Evolutionary conservation across 2,329 filamentous ascomycete genomes (phyloP).

Genomic region (Colletotrichum zoysiae): DNA sequence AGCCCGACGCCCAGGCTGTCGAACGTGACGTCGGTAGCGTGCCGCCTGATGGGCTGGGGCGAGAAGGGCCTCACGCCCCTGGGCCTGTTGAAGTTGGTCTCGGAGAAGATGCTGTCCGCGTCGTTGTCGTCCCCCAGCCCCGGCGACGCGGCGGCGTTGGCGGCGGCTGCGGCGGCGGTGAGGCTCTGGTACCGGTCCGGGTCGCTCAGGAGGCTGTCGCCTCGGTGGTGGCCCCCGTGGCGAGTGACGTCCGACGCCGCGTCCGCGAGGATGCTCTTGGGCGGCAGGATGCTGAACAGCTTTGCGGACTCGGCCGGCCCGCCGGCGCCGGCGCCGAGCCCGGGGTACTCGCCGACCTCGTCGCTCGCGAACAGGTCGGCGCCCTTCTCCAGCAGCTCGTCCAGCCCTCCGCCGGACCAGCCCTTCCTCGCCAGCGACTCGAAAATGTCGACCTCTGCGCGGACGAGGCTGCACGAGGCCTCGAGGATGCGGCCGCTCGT

Average conservation of each 20-base stretch:
- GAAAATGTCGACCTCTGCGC: constrained; percentile 78
- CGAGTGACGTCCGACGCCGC: constrained; percentile 55
- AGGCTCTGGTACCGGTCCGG: constrained; percentile 70
- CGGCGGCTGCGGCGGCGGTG: constrained; percentile 60
- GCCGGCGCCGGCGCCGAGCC: constrained; percentile 49
- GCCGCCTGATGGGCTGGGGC: constrained; percentile 63
- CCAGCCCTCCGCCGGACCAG: constrained; percentile 75
- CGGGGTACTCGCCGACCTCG: constrained; percentile 46
- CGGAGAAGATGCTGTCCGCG: constrained; percentile 64
- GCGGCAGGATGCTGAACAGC: constrained; percentile 74
- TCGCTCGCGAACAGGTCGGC: constrained; percentile 69
- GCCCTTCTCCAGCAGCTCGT: constrained; percentile 74
- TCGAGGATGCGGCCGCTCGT: constrained; percentile 73
- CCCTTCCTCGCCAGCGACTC: constrained; percentile 75
- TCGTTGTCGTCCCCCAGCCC: constrained; percentile 43
- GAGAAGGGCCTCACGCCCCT: constrained; percentile 71
- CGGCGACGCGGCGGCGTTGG: constrained; percentile 47
- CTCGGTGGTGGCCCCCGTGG: constrained; percentile 55
- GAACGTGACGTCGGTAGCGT: constrained; percentile 56
- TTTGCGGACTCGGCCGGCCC: constrained; percentile 55
- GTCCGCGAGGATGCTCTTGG: constrained; percentile 73
- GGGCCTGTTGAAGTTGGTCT: constrained; percentile 64
- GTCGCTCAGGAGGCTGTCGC: constrained; percentile 68
- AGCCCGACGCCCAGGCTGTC: constrained; percentile 51
- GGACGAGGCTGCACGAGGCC: constrained; percentile 73